Percentiles rank a stretch among this genome's conserved stretches.
These are phyloP conservation scores for Cladosporium phlei DNA, from an alignment of 2,329 filamentous ascomycete species.

Conservation along the genomic window DNA sequence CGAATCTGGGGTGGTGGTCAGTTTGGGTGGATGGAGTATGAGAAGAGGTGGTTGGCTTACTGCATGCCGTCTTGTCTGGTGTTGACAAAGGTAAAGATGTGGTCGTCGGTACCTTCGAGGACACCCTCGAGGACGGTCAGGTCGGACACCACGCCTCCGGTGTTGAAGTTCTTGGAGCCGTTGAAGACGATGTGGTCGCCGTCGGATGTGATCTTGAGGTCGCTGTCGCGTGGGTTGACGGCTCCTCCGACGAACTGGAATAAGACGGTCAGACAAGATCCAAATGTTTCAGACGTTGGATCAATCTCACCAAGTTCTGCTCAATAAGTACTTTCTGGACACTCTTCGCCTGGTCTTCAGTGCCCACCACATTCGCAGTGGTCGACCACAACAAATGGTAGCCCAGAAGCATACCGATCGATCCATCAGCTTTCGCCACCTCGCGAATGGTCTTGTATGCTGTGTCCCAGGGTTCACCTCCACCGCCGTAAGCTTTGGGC, in stretches of 20 bases:
- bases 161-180: slow-evolving; percentile 63
- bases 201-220: slow-evolving; percentile 53
- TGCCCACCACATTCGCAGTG: slow-evolving; percentile 58
- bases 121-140: slow-evolving; percentile 62
- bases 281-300: slow-evolving; percentile 41
- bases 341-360: slow-evolving; percentile 52
- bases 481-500: slow-evolving; percentile 48
- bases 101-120: slow-evolving; percentile 52
- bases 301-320: slow-evolving; percentile 54
- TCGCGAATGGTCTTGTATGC: slow-evolving; percentile 58
- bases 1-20: slow-evolving; percentile 35
- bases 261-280: slow-evolving; percentile 33
- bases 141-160: slow-evolving; percentile 62
- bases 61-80: slow-evolving; percentile 54
- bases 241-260: slow-evolving; percentile 59
- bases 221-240: slow-evolving; percentile 61
- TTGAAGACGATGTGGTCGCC: slow-evolving; percentile 56
- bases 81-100: slow-evolving; percentile 59
- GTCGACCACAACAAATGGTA: slow-evolving; percentile 63
- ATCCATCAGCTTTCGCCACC: slow-evolving; percentile 60
- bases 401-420: slow-evolving; percentile 60
- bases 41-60: not conserved
- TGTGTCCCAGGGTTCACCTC: slow-evolving; percentile 50
- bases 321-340: slow-evolving; percentile 51
- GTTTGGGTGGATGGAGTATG: too few relatives aligned